phyloP scores from a whole-genome alignment of 805 yeast genomes.

The Candida schatavii region DNA sequence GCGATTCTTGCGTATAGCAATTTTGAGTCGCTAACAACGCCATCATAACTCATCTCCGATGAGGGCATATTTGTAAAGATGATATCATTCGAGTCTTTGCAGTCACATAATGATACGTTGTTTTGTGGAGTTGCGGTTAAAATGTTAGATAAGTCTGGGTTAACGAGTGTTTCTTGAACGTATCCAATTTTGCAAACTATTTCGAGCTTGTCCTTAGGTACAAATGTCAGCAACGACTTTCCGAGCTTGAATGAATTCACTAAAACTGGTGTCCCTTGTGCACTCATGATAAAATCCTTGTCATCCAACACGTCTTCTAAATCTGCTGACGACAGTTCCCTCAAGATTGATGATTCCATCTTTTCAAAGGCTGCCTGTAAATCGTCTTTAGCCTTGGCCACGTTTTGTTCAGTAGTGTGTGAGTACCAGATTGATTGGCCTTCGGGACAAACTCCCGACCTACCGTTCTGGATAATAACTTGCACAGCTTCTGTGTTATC shows the following conservation, averaged over 20 bases:
- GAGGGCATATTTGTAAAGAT: constrained; percentile 64
- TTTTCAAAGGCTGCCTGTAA: constrained; percentile 76
- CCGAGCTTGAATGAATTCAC: constrained; percentile 84
- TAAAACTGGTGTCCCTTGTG: constrained; percentile 56
- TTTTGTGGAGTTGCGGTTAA: constrained; percentile 27
- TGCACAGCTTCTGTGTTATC: constrained; percentile 75
- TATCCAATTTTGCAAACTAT: constrained; percentile 41
- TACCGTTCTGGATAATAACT: constrained; percentile 82
- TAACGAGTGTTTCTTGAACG: constrained; percentile 35
- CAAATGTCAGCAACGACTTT: constrained; percentile 77
- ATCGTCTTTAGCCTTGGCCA: constrained; percentile 68
- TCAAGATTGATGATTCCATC: constrained; percentile 73
- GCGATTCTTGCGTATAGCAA: constrained; percentile 73
- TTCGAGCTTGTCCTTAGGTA: constrained; percentile 66
- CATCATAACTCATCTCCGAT: constrained; percentile 87
- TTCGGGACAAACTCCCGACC: constrained; percentile 81
- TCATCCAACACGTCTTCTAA: constrained; percentile 51
- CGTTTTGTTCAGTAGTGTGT: constrained; percentile 67
- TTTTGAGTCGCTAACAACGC: constrained; percentile 79
- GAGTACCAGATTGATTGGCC: constrained; percentile 91
- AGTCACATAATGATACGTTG: constrained; percentile 28
- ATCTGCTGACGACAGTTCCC: constrained; percentile 65
- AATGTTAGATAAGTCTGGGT: constrained; percentile 38
- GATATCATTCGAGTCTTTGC: constrained; percentile 43
- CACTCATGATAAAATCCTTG: constrained; percentile 36